Percentiles rank a stretch among this genome's conserved stretches.
Conservation (phyloP, 345 rosid species). For the Citrus unshiu region DNA sequence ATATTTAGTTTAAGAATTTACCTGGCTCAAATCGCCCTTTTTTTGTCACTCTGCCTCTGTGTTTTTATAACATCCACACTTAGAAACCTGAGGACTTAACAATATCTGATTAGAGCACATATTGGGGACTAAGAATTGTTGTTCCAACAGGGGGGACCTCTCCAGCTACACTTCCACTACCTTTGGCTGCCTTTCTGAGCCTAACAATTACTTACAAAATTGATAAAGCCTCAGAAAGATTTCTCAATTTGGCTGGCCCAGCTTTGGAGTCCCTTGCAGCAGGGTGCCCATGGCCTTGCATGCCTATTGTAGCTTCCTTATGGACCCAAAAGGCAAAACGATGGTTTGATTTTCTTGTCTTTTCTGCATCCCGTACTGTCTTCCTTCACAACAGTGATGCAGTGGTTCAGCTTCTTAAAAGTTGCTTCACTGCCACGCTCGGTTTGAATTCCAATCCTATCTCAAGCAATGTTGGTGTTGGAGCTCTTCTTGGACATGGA, state of each 20-base stretch:
- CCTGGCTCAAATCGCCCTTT: too few relatives aligned
- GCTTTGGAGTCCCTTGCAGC: slow-evolving; percentile 88
- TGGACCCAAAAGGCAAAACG: slow-evolving; percentile 99
- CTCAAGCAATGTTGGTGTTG: slow-evolving; percentile 74
- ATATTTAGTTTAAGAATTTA: background rate
- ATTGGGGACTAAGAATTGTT: slow-evolving; percentile 15
- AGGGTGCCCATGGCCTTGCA: slow-evolving; percentile 98
- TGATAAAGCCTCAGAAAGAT: slow-evolving; percentile 78
- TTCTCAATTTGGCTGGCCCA: slow-evolving; percentile 82
- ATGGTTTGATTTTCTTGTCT: slow-evolving; percentile 91
- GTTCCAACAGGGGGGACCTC: slow-evolving; percentile 59
- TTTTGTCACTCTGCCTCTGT: background rate
- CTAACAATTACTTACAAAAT: slow-evolving; percentile 91
- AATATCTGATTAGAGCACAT: background rate
- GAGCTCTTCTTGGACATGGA: slow-evolving; percentile 96
- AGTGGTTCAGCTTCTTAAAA: slow-evolving; percentile 82
- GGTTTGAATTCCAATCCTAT: slow-evolving; percentile 54
- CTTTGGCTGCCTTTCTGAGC: slow-evolving; percentile 95
- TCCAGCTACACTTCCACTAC: slow-evolving; percentile 89
- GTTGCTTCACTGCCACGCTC: slow-evolving; percentile 84
- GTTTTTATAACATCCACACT: background rate
- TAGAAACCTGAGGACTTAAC: background rate
- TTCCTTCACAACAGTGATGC: slow-evolving; percentile 86
- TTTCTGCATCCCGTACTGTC: slow-evolving; percentile 94
- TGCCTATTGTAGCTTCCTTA: slow-evolving; percentile 87